A percentile compares a stretch with the other conserved stretches of the same genome.
phyloP scores from a whole-genome alignment of 225 moss, liverwort and hornwort genomes.

The Sphagnum contortum region DNA sequence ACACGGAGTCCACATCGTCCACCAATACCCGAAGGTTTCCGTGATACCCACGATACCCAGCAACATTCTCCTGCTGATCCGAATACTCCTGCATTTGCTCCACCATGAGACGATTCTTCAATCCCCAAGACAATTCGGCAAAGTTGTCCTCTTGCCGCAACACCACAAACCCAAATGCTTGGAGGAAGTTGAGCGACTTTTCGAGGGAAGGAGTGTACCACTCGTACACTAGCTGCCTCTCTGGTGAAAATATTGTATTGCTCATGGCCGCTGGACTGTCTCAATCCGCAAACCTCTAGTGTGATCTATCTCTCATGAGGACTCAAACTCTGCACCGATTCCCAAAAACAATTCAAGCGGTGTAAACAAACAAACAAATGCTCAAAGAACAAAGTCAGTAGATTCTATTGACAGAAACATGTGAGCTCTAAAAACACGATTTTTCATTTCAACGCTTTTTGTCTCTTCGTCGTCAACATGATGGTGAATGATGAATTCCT shows the following conservation, averaged over 20 bases:
- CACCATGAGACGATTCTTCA: constrained; percentile 38
- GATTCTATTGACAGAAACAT: too few species aligned
- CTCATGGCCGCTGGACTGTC: too few species aligned
- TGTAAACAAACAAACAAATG: too few species aligned
- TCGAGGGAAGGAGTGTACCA: constrained; percentile 69
- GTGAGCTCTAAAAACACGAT: too few species aligned
- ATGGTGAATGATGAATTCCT: too few species aligned
- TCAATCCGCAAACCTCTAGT: too few species aligned
- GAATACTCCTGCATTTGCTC: constrained; percentile 34
- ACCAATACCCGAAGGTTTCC: constrained; percentile 63
- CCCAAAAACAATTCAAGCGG: too few species aligned
- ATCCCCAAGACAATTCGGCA: constrained; percentile 49
- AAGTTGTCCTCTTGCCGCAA: constrained; percentile 32
- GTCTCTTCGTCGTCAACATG: too few species aligned
- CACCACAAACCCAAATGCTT: constrained; percentile 43
- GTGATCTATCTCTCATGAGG: too few species aligned
- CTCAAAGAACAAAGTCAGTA: too few species aligned
- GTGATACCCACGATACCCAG: constrained; percentile 30
- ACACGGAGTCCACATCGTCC: constrained; percentile 54
- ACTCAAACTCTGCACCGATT: too few species aligned
- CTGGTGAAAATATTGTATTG: constrained; percentile 13
- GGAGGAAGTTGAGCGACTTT: constrained; percentile 35
- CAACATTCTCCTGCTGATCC: background rate
- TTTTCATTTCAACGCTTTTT: too few species aligned
- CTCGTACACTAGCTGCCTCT: constrained; percentile 64